Conservation (phyloP, 495 filamentous ascomycete genomes). For the Cercophora scortea region DNA sequence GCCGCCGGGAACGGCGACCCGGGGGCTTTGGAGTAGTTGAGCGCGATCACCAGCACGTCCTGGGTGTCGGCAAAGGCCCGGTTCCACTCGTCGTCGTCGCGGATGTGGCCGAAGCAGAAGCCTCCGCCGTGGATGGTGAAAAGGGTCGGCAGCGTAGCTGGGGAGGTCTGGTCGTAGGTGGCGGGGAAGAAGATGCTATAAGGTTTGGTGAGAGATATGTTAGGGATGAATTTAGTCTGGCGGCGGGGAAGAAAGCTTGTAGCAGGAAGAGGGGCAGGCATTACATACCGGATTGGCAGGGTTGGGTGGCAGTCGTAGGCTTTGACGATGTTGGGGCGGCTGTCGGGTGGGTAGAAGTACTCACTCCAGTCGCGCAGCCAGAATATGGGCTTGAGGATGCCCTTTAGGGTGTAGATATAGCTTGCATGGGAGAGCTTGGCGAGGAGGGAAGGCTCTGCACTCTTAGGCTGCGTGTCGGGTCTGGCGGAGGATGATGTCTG, state of each 20-base stretch:
- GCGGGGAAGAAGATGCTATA: slow-evolving; percentile 26
- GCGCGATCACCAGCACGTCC: slow-evolving; percentile 21
- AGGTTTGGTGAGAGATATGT: not conserved
- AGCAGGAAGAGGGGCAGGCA: not conserved
- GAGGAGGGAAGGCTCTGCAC: slow-evolving; percentile 7
- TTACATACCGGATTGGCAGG: slow-evolving; percentile 24
- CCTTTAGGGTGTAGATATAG: slow-evolving; percentile 14
- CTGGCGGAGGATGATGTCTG: no score
- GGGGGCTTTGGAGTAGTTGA: slow-evolving; percentile 29
- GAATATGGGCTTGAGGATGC: not conserved
- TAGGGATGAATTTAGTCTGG: not conserved
- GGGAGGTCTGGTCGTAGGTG: slow-evolving; percentile 22
- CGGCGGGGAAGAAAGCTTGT: not conserved
- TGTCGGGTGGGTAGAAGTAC: slow-evolving; percentile 15
- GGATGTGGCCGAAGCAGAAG: slow-evolving; percentile 21
- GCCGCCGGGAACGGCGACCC: slow-evolving; percentile 23
- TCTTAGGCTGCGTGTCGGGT: no score
- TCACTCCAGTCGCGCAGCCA: slow-evolving; percentile 17
- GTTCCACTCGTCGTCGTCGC: slow-evolving; percentile 30
- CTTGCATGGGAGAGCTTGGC: slow-evolving; percentile 14
- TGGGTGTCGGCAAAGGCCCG: slow-evolving; percentile 21
- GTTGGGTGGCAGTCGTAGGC: slow-evolving; percentile 23
- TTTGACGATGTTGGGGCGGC: slow-evolving; percentile 19
- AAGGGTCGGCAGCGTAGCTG: slow-evolving; percentile 19
- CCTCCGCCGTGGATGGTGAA: slow-evolving; percentile 30